phyloP scores from a whole-genome alignment of 2,329 filamentous ascomycete genomes.

The Scedosporium aurantiacum region DNA sequence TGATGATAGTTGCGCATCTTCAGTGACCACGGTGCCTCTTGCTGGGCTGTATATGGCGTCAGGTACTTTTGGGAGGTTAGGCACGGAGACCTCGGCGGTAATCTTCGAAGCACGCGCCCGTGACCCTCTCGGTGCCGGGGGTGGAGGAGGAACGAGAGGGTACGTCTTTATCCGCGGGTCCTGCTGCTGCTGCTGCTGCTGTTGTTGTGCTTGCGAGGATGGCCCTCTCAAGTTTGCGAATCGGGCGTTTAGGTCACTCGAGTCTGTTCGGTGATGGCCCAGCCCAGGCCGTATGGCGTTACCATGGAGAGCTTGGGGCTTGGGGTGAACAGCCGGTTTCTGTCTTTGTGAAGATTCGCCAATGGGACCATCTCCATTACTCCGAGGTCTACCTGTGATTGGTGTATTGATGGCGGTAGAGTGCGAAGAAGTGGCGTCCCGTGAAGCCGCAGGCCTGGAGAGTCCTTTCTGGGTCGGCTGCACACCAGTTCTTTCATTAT shows the following conservation, averaged over 20 bases:
- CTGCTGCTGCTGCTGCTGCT: constrained; percentile 25
- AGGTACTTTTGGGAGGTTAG: constrained; percentile 56
- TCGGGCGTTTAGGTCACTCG: constrained; percentile 40
- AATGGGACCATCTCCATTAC: too few relatives aligned
- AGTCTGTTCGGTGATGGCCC: constrained; percentile 1
- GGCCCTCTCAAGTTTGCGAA: constrained; percentile 45
- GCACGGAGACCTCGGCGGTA: constrained; percentile 38
- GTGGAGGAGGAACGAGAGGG: constrained; percentile 20
- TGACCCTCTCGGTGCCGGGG: constrained; percentile 28
- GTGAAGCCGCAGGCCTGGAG: neutral
- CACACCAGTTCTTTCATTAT: constrained; percentile 53
- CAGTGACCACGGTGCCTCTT: constrained; percentile 56
- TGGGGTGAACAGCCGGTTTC: constrained; percentile 48
- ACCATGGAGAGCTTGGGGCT: constrained; percentile 56
- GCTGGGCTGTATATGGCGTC: constrained; percentile 72
- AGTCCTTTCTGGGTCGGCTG: constrained; percentile 23
- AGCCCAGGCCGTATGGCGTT: constrained; percentile 25
- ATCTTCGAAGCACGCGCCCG: constrained; percentile 36
- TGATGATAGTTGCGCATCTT: constrained; percentile 53
- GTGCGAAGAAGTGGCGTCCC: neutral
- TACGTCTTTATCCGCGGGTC: constrained; percentile 43
- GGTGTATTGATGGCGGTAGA: neutral
- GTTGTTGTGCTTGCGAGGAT: constrained; percentile 13
- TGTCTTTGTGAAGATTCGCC: constrained; percentile 17
- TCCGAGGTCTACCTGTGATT: constrained; percentile 7